phyloP scores from a whole-genome alignment of 2,329 filamentous ascomycete genomes.

The Dryadomyces quercivorus region DNA sequence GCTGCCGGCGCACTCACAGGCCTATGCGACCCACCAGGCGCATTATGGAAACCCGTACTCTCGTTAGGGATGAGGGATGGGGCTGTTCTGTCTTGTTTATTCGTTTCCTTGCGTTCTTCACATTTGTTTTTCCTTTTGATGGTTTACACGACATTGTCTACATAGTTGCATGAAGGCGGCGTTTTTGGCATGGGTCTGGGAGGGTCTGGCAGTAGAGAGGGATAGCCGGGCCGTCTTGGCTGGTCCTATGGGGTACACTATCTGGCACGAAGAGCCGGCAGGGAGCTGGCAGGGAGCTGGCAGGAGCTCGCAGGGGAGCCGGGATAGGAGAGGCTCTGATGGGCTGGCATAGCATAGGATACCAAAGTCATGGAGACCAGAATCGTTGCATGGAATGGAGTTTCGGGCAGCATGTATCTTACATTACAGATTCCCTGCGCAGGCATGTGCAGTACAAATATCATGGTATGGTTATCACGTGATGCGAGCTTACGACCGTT shows the following conservation, averaged over 20 bases:
- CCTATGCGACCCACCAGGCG: conserved; percentile 2
- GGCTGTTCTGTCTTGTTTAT: background rate
- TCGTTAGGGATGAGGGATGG: background rate
- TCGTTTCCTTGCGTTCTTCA: background rate
- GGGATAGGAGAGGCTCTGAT: background rate
- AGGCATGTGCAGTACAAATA: background rate
- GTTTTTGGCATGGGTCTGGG: background rate
- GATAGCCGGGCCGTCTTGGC: background rate
- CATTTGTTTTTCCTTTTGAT: background rate
- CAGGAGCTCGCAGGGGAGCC: background rate
- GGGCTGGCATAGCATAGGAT: background rate
- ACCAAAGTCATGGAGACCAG: background rate
- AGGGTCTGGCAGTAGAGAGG: background rate
- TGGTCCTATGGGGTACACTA: no score
- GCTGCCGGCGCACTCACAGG: background rate
- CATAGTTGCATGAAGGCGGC: background rate
- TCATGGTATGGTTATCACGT: background rate
- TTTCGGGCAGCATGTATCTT: background rate
- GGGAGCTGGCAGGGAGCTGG: background rate
- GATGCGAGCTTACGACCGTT: no score
- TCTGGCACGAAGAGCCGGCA: background rate
- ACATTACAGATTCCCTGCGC: background rate
- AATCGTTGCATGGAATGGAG: background rate
- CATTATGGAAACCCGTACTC: background rate
- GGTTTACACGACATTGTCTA: background rate